Evolutionary conservation across 2,329 filamentous ascomycete species (phyloP).

Genomic region (Microthyrium microscopicum): DNA sequence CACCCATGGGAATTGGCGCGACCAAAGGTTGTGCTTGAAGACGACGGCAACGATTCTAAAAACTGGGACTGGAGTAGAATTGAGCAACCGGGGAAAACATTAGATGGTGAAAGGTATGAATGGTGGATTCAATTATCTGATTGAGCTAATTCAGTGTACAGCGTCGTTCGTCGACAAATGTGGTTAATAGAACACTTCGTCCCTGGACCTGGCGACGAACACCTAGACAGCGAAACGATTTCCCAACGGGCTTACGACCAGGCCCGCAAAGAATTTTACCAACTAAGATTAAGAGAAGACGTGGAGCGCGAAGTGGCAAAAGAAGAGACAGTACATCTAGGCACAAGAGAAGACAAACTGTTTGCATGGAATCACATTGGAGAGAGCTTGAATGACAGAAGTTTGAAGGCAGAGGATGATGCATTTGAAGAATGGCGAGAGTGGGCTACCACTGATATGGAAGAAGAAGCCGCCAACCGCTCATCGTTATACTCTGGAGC

Average conservation of each 20-base stretch:
- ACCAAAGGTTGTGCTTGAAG: slow-evolving; percentile 69
- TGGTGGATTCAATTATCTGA: background rate
- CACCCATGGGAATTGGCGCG: slow-evolving; percentile 95
- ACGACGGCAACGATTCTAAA: slow-evolving; percentile 66
- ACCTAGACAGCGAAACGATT: slow-evolving; percentile 3
- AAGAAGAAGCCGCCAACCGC: too few relatives aligned
- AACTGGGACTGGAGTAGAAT: slow-evolving; percentile 66
- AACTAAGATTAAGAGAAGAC: slow-evolving; percentile 64
- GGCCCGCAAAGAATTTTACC: slow-evolving; percentile 82
- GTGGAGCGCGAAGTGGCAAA: slow-evolving; percentile 65
- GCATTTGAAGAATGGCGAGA: slow-evolving; percentile 71
- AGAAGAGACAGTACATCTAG: slow-evolving; percentile 74
- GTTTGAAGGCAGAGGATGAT: slow-evolving; percentile 66
- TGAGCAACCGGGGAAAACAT: slow-evolving; percentile 53
- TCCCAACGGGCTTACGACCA: slow-evolving; percentile 56
- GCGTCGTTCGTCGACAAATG: slow-evolving; percentile 81
- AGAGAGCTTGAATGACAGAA: slow-evolving; percentile 54
- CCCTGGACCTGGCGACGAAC: slow-evolving; percentile 38
- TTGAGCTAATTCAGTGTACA: slow-evolving; percentile 22
- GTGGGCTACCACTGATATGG: slow-evolving; percentile 58
- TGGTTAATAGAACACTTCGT: slow-evolving; percentile 49
- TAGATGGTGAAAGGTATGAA: slow-evolving; percentile 62
- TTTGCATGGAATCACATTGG: slow-evolving; percentile 82
- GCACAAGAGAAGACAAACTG: slow-evolving; percentile 74
- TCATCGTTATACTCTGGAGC: too few relatives aligned